These are phyloP conservation scores for Russula ochroleuca DNA, from an alignment of 768 basidiomycete species.

Conservation along the genomic window DNA sequence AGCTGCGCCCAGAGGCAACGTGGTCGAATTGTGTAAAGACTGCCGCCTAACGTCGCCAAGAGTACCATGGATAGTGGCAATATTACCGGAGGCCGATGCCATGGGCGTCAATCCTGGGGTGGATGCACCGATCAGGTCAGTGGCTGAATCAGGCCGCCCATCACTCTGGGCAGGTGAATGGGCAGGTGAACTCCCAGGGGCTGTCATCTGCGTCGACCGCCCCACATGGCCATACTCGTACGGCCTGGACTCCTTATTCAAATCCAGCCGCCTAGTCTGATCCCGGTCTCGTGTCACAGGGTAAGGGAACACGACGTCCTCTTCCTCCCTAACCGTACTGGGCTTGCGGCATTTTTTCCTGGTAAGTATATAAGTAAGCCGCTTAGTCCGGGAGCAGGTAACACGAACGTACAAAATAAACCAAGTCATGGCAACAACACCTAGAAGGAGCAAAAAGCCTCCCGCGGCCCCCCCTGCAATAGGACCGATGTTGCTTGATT, in stretches of 20 bases:
- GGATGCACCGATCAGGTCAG: slow-evolving; percentile 9
- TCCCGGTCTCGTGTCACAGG: slow-evolving; percentile 25
- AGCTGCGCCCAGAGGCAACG: slow-evolving; percentile 19
- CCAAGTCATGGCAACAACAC: slow-evolving; percentile 18
- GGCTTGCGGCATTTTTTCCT: slow-evolving; percentile 21
- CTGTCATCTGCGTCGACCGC: slow-evolving; percentile 4
- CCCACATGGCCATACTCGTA: slow-evolving; percentile 26
- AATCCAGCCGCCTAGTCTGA: slow-evolving; percentile 16
- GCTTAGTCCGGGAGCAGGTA: not conserved
- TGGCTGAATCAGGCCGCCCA: slow-evolving; percentile 12
- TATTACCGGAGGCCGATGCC: not conserved
- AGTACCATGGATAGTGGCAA: not conserved
- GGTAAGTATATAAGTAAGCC: not conserved
- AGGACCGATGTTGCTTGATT: slow-evolving; percentile 2
- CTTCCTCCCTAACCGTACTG: slow-evolving; percentile 8
- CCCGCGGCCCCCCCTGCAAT: slow-evolving; percentile 23
- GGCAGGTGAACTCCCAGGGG: slow-evolving; percentile 11
- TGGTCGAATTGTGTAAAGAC: not conserved
- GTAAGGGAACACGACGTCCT: slow-evolving; percentile 24
- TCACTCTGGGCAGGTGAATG: slow-evolving; percentile 10
- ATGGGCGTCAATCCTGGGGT: not conserved
- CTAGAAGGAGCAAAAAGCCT: slow-evolving; percentile 21
- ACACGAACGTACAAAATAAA: slow-evolving; percentile 19
- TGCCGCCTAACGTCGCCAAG: slow-evolving; percentile 4
- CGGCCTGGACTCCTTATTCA: slow-evolving; percentile 23